Base-by-base conservation (phyloP, 371 early-diverging fungal genomes). In the Cladochytrium tenue region DNA sequence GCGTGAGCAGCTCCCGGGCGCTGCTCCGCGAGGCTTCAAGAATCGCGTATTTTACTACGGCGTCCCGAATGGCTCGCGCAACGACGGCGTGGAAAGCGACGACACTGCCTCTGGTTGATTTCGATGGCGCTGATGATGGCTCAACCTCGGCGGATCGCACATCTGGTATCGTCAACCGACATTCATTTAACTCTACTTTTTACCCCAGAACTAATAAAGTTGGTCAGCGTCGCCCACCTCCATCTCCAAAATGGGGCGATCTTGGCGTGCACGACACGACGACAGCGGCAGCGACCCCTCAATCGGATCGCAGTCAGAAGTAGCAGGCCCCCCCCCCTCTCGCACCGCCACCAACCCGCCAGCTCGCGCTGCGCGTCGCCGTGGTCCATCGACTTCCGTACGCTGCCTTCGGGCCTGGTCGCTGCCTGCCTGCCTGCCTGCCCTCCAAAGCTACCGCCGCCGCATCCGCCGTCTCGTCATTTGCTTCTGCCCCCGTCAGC, bases 351-450 rank as follows among this genome's bases (percentile, higher is more conserved):
- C n/a, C 15, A 20, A 27, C 17, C 17, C 30, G 23, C 28, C 36
- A 50, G 32, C 32, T n/a, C 27, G 4, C 57, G 20, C 1, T 94
- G 94, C 69, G 68, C 80, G n/a, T 72, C 86, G 0, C 59, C 82
- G 0, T 27, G 92, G 1, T 90, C 91, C 3, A 81, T 82, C 4
- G 71, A 82, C 43, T 88, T 78, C 73, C 73, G 85, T 15, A 68
- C 83, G 56, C 88, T 85, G 36, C 78, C 86, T 56, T 72, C 90
- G 56, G 43, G 43, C 43, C 13, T 55, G 88, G 89, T 66, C 72
- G 76, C 32, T 78, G 75, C 26, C 13, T 31, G 0, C 26, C 26
- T 3, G 28, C 53, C 13, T 28, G 31, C 55, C 26, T 13, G 55
- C 26, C 10, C 33, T n/a, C n/a, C n/a, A n/a, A n/a, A n/a, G n/a